Conservation (phyloP, 805 yeast species). For the Wickerhamomyces xylosicus region DNA sequence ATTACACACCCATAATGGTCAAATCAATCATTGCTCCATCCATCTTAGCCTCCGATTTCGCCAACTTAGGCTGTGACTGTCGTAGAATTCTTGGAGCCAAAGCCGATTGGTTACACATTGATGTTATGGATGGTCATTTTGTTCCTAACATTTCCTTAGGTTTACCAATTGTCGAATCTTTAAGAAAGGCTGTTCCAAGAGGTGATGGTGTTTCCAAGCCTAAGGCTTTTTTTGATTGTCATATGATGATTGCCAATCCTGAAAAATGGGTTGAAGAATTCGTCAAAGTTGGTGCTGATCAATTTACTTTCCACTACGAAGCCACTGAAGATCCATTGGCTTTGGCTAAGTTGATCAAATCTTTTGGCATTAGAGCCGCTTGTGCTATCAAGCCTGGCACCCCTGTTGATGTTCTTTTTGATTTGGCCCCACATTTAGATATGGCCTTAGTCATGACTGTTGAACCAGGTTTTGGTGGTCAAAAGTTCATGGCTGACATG, state of each 20-base stretch:
- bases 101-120: conserved; percentile 97
- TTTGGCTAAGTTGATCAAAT: conserved; percentile 66
- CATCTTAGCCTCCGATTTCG: conserved; percentile 84
- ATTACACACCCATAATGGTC: conserved; percentile 39
- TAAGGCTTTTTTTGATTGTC: conserved; percentile 75
- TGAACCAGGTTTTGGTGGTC: conserved; percentile 99
- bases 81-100: conserved; percentile 66
- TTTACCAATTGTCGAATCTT: conserved; percentile 73
- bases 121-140: conserved; percentile 98
- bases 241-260: conserved; percentile 94
- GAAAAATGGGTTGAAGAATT: conserved; percentile 90
- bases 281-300: conserved; percentile 91
- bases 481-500: conserved; percentile 89
- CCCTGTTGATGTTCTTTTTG: conserved; percentile 70
- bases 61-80: conserved; percentile 83
- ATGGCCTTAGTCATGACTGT: conserved; percentile 98
- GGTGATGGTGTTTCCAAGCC: conserved; percentile 35
- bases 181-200: conserved; percentile 71
- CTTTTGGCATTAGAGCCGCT: conserved; percentile 83
- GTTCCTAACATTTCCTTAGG: conserved; percentile 96
- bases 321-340: conserved; percentile 71
- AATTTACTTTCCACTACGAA: conserved; percentile 93
- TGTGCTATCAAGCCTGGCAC: conserved; percentile 94
- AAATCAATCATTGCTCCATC: conserved; percentile 89
- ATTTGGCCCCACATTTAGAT: conserved; percentile 68